Evolutionary conservation across 2,329 filamentous ascomycete genomes (phyloP).

Genomic region (Furcasterigmium furcatum): DNA sequence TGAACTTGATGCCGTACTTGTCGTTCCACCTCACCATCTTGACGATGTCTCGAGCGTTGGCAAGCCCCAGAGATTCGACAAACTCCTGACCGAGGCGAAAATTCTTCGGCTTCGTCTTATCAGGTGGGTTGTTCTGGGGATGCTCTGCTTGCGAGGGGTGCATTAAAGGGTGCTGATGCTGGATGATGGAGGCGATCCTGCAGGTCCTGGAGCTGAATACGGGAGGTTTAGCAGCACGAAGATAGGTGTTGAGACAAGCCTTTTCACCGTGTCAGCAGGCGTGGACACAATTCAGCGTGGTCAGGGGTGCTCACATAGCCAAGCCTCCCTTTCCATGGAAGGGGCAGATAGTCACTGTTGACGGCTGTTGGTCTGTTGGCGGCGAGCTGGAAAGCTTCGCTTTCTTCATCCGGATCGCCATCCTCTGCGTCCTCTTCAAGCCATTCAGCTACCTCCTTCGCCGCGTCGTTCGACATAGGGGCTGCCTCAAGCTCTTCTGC

Average conservation of each 20-base stretch:
- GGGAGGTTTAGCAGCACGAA: slow-evolving; percentile 75
- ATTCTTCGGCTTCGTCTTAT: slow-evolving; percentile 67
- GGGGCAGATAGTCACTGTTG: slow-evolving; percentile 76
- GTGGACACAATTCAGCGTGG: not conserved
- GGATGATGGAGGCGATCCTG: slow-evolving; percentile 83
- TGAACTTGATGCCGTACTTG: slow-evolving; percentile 85
- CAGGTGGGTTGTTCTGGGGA: slow-evolving; percentile 79
- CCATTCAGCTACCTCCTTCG: slow-evolving; percentile 16
- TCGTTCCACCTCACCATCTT: slow-evolving; percentile 94
- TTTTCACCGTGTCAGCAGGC: slow-evolving; percentile 16
- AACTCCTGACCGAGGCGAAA: slow-evolving; percentile 65
- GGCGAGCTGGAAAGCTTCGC: slow-evolving; percentile 27
- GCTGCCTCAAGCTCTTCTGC: slow-evolving; percentile 12
- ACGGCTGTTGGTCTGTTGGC: slow-evolving; percentile 65
- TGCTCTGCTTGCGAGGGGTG: slow-evolving; percentile 77
- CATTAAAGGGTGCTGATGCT: slow-evolving; percentile 78
- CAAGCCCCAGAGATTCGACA: slow-evolving; percentile 72
- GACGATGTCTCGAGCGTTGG: slow-evolving; percentile 77
- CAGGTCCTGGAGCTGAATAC: slow-evolving; percentile 92
- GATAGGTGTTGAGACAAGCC: slow-evolving; percentile 91
- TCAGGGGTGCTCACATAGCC: slow-evolving; percentile 71
- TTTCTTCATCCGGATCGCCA: slow-evolving; percentile 12
- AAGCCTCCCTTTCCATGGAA: slow-evolving; percentile 87
- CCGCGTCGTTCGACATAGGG: slow-evolving; percentile 16
- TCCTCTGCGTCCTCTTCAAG: slow-evolving; percentile 8